Evolutionary conservation across 192 early-diverging fungal species (phyloP).

Genomic region (Paraglomus brasilianum): DNA sequence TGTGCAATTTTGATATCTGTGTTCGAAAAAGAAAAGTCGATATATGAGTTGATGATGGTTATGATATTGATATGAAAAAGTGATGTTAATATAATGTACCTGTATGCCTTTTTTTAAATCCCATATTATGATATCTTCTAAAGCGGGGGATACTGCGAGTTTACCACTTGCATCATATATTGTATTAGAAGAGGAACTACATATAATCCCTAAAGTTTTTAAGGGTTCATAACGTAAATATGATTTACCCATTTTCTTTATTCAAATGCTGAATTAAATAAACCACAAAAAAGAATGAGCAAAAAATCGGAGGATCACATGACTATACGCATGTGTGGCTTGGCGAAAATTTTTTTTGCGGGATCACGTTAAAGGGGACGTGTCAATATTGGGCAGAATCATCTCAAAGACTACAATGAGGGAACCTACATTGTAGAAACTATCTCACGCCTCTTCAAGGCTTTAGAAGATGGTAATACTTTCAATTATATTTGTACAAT

Average conservation of each 20-base stretch:
- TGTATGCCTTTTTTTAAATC: constrained; percentile 80
- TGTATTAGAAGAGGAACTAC: constrained; percentile 65
- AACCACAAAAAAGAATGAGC: background rate
- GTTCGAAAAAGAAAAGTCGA: background rate
- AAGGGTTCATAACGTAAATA: constrained; percentile 82
- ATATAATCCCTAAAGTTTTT: constrained; percentile 82
- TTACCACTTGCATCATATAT: constrained; percentile 70
- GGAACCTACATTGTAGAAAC: too few species aligned
- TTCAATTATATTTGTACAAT: too few species aligned
- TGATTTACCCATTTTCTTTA: constrained; percentile 61
- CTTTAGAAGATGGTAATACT: too few species aligned
- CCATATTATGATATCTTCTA: constrained; percentile 84
- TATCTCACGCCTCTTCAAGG: too few species aligned
- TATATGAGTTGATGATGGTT: background rate
- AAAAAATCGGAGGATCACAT: background rate
- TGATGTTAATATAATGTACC: constrained; percentile 36
- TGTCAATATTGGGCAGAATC: too few species aligned
- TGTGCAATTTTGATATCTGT: constrained; percentile 71
- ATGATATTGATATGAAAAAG: background rate
- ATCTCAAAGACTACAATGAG: too few species aligned
- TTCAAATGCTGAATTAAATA: constrained; percentile 2
- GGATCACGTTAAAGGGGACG: too few species aligned
- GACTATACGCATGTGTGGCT: background rate
- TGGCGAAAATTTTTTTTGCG: too few species aligned
- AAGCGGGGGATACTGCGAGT: constrained; percentile 74